These are phyloP conservation scores for Talaromyces sp. DNA, from an alignment of 2,329 filamentous ascomycete genomes.

Conservation along the genomic window DNA sequence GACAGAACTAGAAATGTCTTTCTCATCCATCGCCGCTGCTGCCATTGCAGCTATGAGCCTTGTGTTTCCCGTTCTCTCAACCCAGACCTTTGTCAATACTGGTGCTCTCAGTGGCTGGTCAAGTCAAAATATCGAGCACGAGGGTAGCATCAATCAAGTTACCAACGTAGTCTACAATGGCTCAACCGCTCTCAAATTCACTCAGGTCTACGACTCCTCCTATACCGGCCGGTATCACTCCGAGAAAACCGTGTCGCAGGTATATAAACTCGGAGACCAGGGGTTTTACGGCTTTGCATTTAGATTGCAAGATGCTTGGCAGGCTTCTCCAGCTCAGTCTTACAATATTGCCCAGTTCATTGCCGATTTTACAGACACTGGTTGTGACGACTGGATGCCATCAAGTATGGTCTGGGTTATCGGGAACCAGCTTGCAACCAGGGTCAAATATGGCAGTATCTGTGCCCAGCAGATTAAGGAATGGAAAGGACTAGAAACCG, in stretches of 20 bases:
- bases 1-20: neutral
- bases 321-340: slow-evolving; percentile 45
- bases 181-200: slow-evolving; percentile 46
- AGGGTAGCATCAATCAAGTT: slow-evolving; percentile 45
- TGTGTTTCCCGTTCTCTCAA: slow-evolving; percentile 12
- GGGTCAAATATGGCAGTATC: slow-evolving; percentile 44
- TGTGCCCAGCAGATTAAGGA: slow-evolving; percentile 36
- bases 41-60: slow-evolving; percentile 9
- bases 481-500: slow-evolving; percentile 39
- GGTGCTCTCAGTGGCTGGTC: slow-evolving; percentile 45
- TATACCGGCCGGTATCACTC: slow-evolving; percentile 52
- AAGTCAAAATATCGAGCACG: slow-evolving; percentile 40
- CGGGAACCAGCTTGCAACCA: slow-evolving; percentile 45
- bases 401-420: slow-evolving; percentile 51
- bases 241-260: slow-evolving; percentile 47
- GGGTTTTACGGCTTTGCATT: slow-evolving; percentile 55
- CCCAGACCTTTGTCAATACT: slow-evolving; percentile 26
- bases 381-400: slow-evolving; percentile 52
- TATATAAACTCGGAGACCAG: slow-evolving; percentile 47
- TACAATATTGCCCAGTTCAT: slow-evolving; percentile 56
- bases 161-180: slow-evolving; percentile 43
- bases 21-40: neutral
- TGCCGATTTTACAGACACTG: slow-evolving; percentile 47
- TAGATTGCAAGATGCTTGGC: slow-evolving; percentile 49
- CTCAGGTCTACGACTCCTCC: slow-evolving; percentile 38